These are phyloP conservation scores for Botrytis cinerea DNA, from an alignment of 2,329 filamentous ascomycete species.

Conservation along the genomic window DNA sequence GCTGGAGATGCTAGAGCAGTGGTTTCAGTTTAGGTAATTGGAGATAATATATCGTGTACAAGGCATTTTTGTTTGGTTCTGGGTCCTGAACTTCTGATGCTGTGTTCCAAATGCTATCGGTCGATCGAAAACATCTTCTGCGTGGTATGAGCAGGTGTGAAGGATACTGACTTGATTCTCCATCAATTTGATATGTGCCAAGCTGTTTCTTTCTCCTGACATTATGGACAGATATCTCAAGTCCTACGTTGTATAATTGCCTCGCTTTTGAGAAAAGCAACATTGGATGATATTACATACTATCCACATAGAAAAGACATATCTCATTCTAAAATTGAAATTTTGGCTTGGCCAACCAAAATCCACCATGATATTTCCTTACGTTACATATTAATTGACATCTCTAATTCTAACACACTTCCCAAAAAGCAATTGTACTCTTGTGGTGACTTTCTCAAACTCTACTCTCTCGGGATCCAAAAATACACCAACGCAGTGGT, in stretches of 20 bases:
- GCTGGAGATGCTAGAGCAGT: background rate
- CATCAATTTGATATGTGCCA: background rate
- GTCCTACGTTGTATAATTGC: background rate
- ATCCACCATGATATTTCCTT: background rate
- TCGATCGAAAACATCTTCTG: background rate
- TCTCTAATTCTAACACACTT: slow-evolving; percentile 7
- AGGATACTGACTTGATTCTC: background rate
- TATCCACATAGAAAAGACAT: background rate
- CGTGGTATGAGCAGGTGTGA: background rate
- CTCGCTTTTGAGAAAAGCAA: background rate
- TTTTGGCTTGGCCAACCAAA: background rate
- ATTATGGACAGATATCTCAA: background rate
- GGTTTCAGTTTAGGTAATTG: background rate
- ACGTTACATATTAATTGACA: background rate
- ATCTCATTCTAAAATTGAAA: background rate
- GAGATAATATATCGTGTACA: background rate
- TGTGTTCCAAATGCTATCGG: background rate
- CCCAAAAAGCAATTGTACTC: slow-evolving; percentile 5
- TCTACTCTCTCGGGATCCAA: background rate
- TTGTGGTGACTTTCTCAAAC: background rate
- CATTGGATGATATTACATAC: background rate
- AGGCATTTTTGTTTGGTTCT: background rate
- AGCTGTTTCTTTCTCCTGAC: background rate
- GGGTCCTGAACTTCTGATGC: background rate
- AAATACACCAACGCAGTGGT: background rate